phyloP scores from a whole-genome alignment of 768 basidiomycete genomes.

The Suillus subaureus region DNA sequence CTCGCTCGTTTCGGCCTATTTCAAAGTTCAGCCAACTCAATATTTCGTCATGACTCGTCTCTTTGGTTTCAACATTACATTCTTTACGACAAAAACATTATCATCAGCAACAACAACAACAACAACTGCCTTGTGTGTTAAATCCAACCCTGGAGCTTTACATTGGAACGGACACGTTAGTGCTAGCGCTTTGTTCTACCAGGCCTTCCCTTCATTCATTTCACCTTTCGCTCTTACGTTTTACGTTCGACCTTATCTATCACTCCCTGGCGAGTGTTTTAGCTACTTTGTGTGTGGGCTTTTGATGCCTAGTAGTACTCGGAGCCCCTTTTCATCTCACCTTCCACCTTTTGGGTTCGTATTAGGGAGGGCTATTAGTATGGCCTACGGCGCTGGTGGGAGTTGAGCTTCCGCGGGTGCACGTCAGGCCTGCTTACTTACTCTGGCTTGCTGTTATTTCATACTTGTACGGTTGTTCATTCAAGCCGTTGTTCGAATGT shows the following conservation, averaged over 20 bases:
- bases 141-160: constrained; percentile 8
- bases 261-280: constrained; percentile 5
- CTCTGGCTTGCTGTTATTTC: neutral
- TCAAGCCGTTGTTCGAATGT: neutral
- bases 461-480: constrained; percentile 8
- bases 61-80: constrained; percentile 20
- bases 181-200: constrained; percentile 11
- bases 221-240: constrained; percentile 4
- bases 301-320: constrained; percentile 4
- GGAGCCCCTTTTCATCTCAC: neutral
- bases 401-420: neutral
- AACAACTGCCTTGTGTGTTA: constrained; percentile 3
- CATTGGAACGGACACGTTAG: constrained; percentile 14
- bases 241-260: constrained; percentile 7
- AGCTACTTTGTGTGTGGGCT: neutral
- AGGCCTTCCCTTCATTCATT: constrained; percentile 9
- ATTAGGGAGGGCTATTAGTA: neutral
- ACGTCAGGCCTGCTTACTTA: neutral
- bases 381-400: neutral
- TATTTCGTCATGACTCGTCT: constrained; percentile 14
- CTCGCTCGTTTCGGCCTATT: constrained; percentile 7
- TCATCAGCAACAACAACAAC: neutral
- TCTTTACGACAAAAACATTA: constrained; percentile 17
- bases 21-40: constrained; percentile 2
- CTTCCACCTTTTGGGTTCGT: neutral